Conservation (phyloP, 305 asterid genomes). For the Fraxinus greggii region DNA sequence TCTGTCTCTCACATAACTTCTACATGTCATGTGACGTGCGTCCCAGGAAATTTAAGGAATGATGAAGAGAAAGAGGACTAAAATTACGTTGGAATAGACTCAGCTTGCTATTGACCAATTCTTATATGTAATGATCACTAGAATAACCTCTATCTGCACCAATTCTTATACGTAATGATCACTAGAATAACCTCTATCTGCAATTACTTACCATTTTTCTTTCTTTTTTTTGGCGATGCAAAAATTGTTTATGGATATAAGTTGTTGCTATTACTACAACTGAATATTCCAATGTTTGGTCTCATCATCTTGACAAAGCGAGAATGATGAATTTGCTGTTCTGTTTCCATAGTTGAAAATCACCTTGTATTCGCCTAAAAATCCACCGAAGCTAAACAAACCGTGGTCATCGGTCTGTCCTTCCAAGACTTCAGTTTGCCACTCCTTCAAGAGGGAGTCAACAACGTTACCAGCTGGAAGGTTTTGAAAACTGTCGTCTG, state of each 20-base stretch:
- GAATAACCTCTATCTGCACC: neutral
- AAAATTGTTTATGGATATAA: neutral
- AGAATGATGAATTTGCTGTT: conserved; percentile 38
- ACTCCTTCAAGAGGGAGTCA: conserved; percentile 58
- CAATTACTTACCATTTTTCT: neutral
- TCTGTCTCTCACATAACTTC: neutral
- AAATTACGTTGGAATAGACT: neutral
- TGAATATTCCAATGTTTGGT: conserved; percentile 58
- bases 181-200: neutral
- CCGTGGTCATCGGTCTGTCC: conserved; percentile 59
- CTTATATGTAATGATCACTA: neutral
- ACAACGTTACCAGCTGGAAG: conserved; percentile 71
- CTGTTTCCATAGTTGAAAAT: conserved; percentile 29
- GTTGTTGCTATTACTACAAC: conserved; percentile 21
- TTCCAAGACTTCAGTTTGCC: conserved; percentile 47
- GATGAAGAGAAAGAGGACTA: neutral
- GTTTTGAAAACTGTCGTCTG: conserved; percentile 51
- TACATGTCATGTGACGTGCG: neutral
- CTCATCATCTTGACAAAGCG: conserved; percentile 49
- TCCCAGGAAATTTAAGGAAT: neutral
- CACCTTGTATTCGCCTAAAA: conserved; percentile 58
- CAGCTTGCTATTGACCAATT: neutral
- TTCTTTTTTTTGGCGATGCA: neutral
- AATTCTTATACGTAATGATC: neutral
- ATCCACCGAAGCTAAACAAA: conserved; percentile 56